Evolutionary conservation across 306 rosid genomes (phyloP).

Genomic region (Trifolium pratense): DNA sequence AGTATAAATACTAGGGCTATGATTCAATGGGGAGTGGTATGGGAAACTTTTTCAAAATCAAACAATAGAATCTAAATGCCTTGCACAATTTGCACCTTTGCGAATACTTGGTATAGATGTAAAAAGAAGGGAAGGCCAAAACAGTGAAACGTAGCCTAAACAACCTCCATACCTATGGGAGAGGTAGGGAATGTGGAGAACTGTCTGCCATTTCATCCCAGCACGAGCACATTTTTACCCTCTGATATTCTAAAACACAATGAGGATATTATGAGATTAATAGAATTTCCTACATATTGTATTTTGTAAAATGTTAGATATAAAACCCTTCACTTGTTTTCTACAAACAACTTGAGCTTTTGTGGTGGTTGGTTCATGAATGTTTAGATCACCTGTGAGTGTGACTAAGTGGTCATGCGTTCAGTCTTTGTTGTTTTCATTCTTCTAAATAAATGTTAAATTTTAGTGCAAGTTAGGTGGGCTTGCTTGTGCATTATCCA

Average conservation of each 20-base stretch:
- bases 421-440: not conserved
- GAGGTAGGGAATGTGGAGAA: not conserved
- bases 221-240: conserved; percentile 5
- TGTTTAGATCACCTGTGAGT: not conserved
- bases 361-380: not conserved
- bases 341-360: conserved; percentile 12
- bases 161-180: not conserved
- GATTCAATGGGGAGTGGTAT: not conserved
- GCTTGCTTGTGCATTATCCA: not conserved
- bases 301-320: conserved; percentile 16
- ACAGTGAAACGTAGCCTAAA: not conserved
- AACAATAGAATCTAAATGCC: not conserved
- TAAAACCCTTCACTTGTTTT: not conserved
- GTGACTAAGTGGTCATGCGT: not conserved
- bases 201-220: not conserved
- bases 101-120: not conserved
- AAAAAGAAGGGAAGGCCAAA: not conserved
- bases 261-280: not conserved
- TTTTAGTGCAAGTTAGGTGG: not conserved
- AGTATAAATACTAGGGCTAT: not conserved
- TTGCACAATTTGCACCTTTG: not conserved
- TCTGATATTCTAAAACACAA: not conserved
- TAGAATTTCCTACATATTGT: not conserved
- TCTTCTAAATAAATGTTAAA: not conserved
- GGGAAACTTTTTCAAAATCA: not conserved